Evolutionary conservation across 148 eudicot genomes (phyloP).

Genomic region (Polygonum maritimum): DNA sequence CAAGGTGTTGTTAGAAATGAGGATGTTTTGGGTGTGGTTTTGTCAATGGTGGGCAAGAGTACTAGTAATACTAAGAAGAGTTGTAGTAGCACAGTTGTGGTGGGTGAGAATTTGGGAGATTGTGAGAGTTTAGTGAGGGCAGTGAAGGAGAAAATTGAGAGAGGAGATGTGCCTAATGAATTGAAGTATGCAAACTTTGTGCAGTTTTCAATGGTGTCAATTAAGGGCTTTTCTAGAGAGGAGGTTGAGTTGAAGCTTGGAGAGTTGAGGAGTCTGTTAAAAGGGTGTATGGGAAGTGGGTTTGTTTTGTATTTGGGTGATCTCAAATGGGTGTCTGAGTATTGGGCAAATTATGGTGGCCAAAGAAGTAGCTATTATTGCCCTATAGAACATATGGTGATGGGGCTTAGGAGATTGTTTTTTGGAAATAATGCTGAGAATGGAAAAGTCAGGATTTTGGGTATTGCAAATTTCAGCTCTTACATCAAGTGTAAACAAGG

Average conservation of each 20-base stretch:
- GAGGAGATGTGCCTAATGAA: conserved; percentile 56
- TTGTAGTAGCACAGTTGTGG: conserved; percentile 46
- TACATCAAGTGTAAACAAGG: conserved; percentile 61
- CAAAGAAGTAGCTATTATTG: conserved; percentile 39
- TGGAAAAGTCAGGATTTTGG: conserved; percentile 63
- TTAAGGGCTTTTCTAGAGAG: conserved; percentile 42
- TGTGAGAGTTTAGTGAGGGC: conserved; percentile 52
- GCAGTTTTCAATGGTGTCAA: conserved; percentile 39
- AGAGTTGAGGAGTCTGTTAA: conserved; percentile 47
- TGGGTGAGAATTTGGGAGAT: conserved; percentile 39
- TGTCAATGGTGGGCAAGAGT: conserved; percentile 42
- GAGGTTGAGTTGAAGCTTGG: conserved; percentile 58
- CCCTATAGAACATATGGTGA: conserved; percentile 50
- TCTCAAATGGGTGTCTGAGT: conserved; percentile 74
- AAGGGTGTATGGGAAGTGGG: conserved; percentile 54
- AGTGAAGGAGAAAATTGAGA: conserved; percentile 50
- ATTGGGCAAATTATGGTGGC: conserved; percentile 58
- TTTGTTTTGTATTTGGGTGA: conserved; percentile 77
- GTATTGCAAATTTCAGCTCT: conserved; percentile 50
- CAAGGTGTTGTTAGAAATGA: conserved; percentile 24
- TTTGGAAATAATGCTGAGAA: conserved; percentile 29
- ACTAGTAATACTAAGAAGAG: conserved; percentile 29
- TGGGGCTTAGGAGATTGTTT: conserved; percentile 55
- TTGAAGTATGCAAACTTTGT: conserved; percentile 53
- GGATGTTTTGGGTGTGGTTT: conserved; percentile 43